Conservation (phyloP, 345 rosid species). For the Eucalyptus pauciflora region DNA sequence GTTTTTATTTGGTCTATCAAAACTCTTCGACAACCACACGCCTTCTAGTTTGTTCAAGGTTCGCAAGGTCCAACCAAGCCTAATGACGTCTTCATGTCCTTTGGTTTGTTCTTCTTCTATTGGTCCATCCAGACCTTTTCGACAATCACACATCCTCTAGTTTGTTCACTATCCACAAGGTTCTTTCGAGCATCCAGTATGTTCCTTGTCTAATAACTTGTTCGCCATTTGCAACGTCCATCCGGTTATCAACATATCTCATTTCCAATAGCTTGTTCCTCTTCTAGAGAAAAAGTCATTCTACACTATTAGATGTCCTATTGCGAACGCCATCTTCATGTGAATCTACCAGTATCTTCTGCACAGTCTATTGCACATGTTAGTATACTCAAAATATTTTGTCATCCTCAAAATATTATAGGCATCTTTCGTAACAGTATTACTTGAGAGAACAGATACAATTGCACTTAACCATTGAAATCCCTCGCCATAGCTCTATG, state of each 20-base stretch:
- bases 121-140: background rate
- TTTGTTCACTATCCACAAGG: no score
- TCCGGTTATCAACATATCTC: background rate
- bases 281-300: background rate
- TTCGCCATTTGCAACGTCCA: background rate
- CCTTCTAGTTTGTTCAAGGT: background rate
- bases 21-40: background rate
- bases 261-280: rapidly evolving
- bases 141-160: background rate
- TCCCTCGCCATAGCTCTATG: no score
- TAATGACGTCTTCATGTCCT: background rate
- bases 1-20: background rate
- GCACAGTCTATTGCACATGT: background rate
- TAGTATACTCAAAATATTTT: no score
- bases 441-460: background rate
- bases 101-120: background rate
- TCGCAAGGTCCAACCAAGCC: background rate
- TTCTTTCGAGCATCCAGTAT: rapidly evolving
- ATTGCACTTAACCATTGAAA: background rate
- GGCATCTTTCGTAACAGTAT: background rate
- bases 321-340: background rate
- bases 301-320: background rate
- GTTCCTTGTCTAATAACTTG: background rate
- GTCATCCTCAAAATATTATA: background rate
- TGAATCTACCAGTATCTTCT: background rate